Evolutionary conservation across 306 rosid genomes (phyloP), one percentile per base, ranked within the genome.

Genomic region (Erythrophleum fordii): DNA sequence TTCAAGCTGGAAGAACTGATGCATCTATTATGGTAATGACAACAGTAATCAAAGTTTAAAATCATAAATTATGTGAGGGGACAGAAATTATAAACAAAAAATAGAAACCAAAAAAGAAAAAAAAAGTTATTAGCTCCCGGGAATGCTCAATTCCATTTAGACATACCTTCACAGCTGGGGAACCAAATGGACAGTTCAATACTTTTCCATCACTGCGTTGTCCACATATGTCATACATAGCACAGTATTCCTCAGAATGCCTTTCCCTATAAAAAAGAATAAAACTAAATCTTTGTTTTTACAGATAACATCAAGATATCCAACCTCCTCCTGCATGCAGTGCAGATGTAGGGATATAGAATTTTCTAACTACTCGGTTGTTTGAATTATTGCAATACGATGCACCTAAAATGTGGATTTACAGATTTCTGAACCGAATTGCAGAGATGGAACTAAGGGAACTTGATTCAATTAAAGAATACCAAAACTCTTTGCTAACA

Each of bases 221-320:
- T 77, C 98, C 99, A 86, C 99, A 95, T 48, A 91, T 88, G 72
- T 78, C 94, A 85, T 89, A 90, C 98, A 93, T 95, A n/a, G 94
- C 85, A 80, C 99, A 95, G 20, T 91, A 90, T 35, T 78, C 91
- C 86, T 83, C 91, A 0, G 97, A 80, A 86, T 89, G 99, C 71
- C 80, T 91, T 86, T 80, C 86, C 85, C 97, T 91, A 53, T 11
- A 56, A 58, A 81, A 55, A 18, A 75, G 58, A 69, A 6, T 4
- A 55, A 45, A 75, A 56, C 23, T 73, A 56, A 20, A n/a, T 56
- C 39, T 4, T 45, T 35, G 60, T 25, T 73, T n/a, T 25, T 55
- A 41, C 12, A 45, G 29, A 80, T 73, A 66, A 18, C 48, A 25
- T 23, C 26, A n/a, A n/a, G 12, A 31, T 45, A 78, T 45, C 53